These are phyloP conservation scores for Erucastrum elatum DNA, from an alignment of 345 rosid genomes.

Conservation along the genomic window DNA sequence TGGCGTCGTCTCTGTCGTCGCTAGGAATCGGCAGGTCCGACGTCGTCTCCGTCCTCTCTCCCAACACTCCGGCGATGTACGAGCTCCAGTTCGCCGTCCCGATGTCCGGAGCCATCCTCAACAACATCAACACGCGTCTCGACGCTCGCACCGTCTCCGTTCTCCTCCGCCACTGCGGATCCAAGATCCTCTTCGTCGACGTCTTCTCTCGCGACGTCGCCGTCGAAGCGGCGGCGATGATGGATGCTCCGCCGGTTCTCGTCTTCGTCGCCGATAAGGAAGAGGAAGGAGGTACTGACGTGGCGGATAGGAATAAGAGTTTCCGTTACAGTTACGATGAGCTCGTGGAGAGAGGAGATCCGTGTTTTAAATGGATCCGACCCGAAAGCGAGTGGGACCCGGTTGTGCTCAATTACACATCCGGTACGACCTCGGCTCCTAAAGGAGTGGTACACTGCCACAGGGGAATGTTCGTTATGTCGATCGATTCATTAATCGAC, in stretches of 20 bases:
- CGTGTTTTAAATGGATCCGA: slow-evolving; percentile 50
- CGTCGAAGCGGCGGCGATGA: slow-evolving; percentile 52
- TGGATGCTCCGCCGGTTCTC: slow-evolving; percentile 44
- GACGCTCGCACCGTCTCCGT: slow-evolving; percentile 70
- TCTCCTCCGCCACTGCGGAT: slow-evolving; percentile 63
- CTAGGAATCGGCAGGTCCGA: slow-evolving; percentile 54
- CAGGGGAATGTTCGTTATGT: slow-evolving; percentile 57
- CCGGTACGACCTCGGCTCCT: slow-evolving; percentile 88
- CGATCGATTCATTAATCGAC: slow-evolving; percentile 54
- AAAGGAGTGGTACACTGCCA: slow-evolving; percentile 88
- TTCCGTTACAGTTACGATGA: slow-evolving; percentile 51
- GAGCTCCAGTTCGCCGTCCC: slow-evolving; percentile 92
- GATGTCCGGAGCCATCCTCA: slow-evolving; percentile 75
- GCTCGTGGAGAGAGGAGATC: slow-evolving; percentile 54
- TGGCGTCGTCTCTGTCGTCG: slow-evolving; percentile 56
- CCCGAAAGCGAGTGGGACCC: slow-evolving; percentile 72
- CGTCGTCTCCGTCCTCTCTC: slow-evolving; percentile 72
- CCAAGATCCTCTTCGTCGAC: slow-evolving; percentile 75
- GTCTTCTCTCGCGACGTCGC: slow-evolving; percentile 41
- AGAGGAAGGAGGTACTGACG: slow-evolving; percentile 23
- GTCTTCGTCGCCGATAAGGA: slow-evolving; percentile 51
- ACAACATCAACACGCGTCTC: slow-evolving; percentile 82
- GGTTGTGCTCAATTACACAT: slow-evolving; percentile 67
- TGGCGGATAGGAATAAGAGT: not conserved
- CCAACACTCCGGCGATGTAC: slow-evolving; percentile 75